Evolutionary conservation across 2,329 filamentous ascomycete genomes (phyloP).

Genomic region (Talaromyces amestolkiae): DNA sequence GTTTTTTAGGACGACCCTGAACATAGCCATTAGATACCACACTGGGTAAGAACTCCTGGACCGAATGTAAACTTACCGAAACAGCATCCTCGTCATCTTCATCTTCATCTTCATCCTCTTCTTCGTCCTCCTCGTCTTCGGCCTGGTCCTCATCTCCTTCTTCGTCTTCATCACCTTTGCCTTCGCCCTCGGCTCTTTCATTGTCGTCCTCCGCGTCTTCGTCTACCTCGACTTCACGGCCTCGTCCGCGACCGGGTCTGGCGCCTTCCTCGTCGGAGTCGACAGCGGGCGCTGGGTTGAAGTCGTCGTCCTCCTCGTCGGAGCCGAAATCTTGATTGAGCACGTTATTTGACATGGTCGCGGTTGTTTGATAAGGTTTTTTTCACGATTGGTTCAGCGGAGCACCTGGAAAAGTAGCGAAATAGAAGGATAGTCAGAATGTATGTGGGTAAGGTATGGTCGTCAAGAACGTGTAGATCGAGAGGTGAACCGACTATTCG

Average conservation of each 20-base stretch:
- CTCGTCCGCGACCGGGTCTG: conserved; percentile 33
- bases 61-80: conserved; percentile 37
- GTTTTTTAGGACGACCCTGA: conserved; percentile 73
- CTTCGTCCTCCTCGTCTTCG: conserved; percentile 62
- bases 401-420: not conserved
- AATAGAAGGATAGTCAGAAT: not conserved
- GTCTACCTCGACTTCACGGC: conserved; percentile 48
- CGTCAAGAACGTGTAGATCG: not conserved
- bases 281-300: conserved; percentile 77
- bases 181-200: conserved; percentile 35
- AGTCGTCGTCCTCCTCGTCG: conserved; percentile 77
- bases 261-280: conserved; percentile 61
- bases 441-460: not conserved
- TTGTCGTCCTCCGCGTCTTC: conserved; percentile 37
- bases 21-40: conserved; percentile 14
- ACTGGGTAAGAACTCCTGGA: too few relatives aligned
- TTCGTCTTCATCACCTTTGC: conserved; percentile 39
- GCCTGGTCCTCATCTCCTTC: conserved; percentile 50
- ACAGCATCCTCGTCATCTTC: conserved; percentile 63
- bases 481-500: not conserved
- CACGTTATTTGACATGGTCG: conserved; percentile 42
- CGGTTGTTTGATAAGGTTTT: not conserved
- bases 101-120: conserved; percentile 42
- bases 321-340: conserved; percentile 53
- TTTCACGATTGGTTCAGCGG: not conserved